Base-by-base conservation (phyloP, 2,329 filamentous ascomycete genomes). In the Dactylonectria estremocensis region DNA sequence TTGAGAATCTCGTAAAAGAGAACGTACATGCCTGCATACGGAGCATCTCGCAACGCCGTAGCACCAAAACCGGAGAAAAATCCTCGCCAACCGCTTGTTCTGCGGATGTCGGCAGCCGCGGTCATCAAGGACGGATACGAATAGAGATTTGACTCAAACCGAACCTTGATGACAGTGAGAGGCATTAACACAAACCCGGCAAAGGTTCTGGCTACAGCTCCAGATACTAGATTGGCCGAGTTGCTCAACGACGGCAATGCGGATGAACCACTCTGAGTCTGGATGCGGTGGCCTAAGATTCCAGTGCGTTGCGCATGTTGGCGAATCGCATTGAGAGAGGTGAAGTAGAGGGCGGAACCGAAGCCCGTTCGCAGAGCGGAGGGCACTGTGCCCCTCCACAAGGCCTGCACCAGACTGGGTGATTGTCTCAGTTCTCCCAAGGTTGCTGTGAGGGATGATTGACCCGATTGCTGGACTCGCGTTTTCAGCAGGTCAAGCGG, bases 401-500 rank as follows among this genome's bases (percentile, higher is more conserved):
- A 89, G 49, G 90, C 89, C 35, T 90, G 88, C 69, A 97, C 84
- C 24, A 84, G 77, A 67, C 84, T 83, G 4, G 92, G 91, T 10
- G 90, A 84, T 1, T 89, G 89, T 22, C 88, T 90, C 57, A 82
- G 54, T 18, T 80, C 78, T 40, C 69, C 73, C 53, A 80, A 67
- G 28, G 70, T 76, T 18, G 72, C 69, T 8, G 72, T 66, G 64
- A 98, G 88, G 2, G 94, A 90, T 72, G 89, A 88, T 49, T 89
- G 87, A 55, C 90, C 90, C 37, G 93, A 94, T 81, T 98, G 96
- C 80, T 99, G 96, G 46, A 98, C 91, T 53, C 96, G 92, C 33
- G 96, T 99, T 83, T 99, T 99, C 79, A 99, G 90, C 4, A 99
- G 91, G 82, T 99, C 96, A 77, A 96, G 93, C 28, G 96, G 96